Conservation (phyloP, 2,329 filamentous ascomycete genomes). For the Fusarium pininemorale region DNA sequence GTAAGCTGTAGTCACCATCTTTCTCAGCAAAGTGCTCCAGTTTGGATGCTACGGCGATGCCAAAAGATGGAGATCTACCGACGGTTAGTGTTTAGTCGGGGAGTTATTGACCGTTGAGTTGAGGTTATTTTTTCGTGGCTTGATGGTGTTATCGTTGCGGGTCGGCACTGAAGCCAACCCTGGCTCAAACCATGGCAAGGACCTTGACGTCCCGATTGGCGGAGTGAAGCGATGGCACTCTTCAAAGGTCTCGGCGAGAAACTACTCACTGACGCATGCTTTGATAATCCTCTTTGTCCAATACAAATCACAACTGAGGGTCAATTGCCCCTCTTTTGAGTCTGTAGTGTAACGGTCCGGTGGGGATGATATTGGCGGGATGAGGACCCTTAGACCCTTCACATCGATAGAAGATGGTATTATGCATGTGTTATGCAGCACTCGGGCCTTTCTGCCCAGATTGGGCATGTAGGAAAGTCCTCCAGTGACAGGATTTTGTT, state of each 20-base stretch:
- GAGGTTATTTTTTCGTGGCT: neutral
- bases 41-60: neutral
- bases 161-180: neutral
- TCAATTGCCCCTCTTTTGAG: neutral
- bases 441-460: neutral
- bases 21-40: conserved; percentile 16
- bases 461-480: fast-evolving
- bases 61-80: neutral
- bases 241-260: neutral
- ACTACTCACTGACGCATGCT: neutral
- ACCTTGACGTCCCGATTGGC: neutral
- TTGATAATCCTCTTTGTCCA: neutral
- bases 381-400: neutral
- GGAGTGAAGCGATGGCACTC: neutral
- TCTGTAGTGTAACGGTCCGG: neutral
- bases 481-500: neutral
- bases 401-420: neutral
- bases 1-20: conserved; percentile 23
- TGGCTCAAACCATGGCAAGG: neutral
- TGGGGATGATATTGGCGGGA: neutral
- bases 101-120: neutral
- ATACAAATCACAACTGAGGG: neutral
- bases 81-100: neutral
- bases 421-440: neutral
- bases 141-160: neutral